These are phyloP conservation scores for Camellia lanceoleosa DNA, from an alignment of 148 eudicot species.

Conservation along the genomic window DNA sequence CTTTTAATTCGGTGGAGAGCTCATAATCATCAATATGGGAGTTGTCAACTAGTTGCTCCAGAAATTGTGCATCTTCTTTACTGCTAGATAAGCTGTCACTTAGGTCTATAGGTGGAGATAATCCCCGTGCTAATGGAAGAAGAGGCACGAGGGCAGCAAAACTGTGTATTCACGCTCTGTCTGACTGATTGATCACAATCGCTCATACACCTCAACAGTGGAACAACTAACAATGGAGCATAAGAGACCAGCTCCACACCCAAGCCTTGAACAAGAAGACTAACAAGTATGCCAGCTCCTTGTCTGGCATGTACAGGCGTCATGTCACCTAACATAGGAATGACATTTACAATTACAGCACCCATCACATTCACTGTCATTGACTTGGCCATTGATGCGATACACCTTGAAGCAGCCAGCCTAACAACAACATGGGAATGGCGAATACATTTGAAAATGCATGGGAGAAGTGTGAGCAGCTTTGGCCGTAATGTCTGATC, in stretches of 20 bases:
- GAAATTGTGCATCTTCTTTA: constrained; percentile 79
- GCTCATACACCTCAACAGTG: constrained; percentile 98
- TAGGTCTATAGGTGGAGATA: constrained; percentile 73
- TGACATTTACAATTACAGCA: constrained; percentile 72
- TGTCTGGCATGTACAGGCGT: constrained; percentile 83
- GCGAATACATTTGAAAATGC: constrained; percentile 86
- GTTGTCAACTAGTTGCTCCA: constrained; percentile 97
- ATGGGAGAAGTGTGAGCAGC: constrained; percentile 84
- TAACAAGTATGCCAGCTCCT: constrained; percentile 98
- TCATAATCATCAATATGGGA: constrained; percentile 93
- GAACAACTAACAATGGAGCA: constrained; percentile 92
- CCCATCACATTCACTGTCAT: constrained; percentile 77
- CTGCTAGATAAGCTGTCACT: constrained; percentile 63
- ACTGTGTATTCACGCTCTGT: constrained; percentile 94
- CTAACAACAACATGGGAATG: constrained; percentile 94
- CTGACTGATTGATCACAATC: constrained; percentile 90
- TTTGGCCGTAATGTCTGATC: constrained; percentile 64
- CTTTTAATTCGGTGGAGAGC: constrained; percentile 75
- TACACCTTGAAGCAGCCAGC: constrained; percentile 89
- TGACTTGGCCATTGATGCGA: constrained; percentile 93
- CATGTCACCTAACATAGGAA: constrained; percentile 91
- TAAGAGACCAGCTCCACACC: constrained; percentile 88
- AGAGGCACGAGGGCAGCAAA: constrained; percentile 99
- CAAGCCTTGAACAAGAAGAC: constrained; percentile 86
- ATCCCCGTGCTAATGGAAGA: constrained; percentile 91